Evolutionary conservation across 805 yeast species (phyloP).

Genomic region (Candida boleticola): DNA sequence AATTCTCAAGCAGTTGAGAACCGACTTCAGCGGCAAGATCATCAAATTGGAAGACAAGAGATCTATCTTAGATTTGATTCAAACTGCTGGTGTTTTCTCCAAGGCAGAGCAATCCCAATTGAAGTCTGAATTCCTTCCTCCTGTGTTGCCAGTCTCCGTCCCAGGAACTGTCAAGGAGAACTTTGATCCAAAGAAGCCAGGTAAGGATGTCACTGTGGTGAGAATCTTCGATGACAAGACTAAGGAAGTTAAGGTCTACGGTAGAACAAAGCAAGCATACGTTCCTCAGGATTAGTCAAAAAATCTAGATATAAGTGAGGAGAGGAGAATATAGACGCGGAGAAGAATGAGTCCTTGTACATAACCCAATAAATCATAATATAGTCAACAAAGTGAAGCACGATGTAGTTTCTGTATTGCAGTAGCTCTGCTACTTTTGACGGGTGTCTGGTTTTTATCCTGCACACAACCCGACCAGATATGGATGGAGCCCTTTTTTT

Average conservation of each 20-base stretch:
- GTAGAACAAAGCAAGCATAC: slow-evolving; percentile 55
- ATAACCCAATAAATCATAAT: not conserved
- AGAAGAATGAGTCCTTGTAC: not conserved
- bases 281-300: slow-evolving; percentile 6
- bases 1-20: slow-evolving; percentile 18
- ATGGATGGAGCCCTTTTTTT: too few relatives aligned
- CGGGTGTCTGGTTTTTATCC: too few relatives aligned
- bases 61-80: slow-evolving; percentile 43
- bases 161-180: slow-evolving; percentile 37
- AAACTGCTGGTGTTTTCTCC: slow-evolving; percentile 38
- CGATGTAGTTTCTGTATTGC: too few relatives aligned
- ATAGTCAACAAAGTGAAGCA: too few relatives aligned
- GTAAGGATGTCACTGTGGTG: slow-evolving; percentile 48
- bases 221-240: slow-evolving; percentile 62
- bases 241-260: slow-evolving; percentile 50
- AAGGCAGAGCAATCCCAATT: slow-evolving; percentile 36
- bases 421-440: too few relatives aligned
- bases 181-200: slow-evolving; percentile 38
- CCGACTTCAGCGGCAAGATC: slow-evolving; percentile 18
- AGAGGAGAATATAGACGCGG: not conserved
- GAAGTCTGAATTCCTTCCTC: slow-evolving; percentile 51
- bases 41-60: slow-evolving; percentile 37
- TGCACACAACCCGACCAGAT: too few relatives aligned
- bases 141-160: slow-evolving; percentile 51
- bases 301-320: not conserved